Base-by-base conservation (phyloP, 2,329 filamentous ascomycete species). In the Magnaporthiopsis rhizophila region DNA sequence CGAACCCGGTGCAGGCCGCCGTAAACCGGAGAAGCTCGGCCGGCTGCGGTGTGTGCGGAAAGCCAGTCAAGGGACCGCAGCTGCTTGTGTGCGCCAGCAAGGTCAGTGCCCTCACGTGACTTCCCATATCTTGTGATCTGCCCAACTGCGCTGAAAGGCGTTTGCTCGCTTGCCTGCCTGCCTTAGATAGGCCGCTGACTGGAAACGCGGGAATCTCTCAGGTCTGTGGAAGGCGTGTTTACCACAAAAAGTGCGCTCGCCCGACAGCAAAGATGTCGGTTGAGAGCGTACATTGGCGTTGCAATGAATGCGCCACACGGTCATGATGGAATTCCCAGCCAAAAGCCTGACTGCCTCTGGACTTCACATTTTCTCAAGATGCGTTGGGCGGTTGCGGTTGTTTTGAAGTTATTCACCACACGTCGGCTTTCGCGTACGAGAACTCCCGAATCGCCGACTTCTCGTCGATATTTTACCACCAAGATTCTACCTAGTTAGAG, bases 51-150 rank as follows among this genome's bases (percentile, higher is more conserved):
- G 69, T 80, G 18, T 86, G 83, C 66, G 78, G 78, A 13, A 75
- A 80, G 59, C 77, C 78, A 6, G 81, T 83, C 28, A 73, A 79
- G 28, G 80, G 81, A 2, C 78, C 81, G 3, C 76, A 74, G 13
- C 73, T 81, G 67, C 71, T 85, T 36, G 71, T 83, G 32, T 86
- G 83, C 69, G 73, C 76, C 5, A 83, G 83, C 67, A 75, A 78
- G 74, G 82, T 84, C 70, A 73, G 76, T 34, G 3, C 24, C 13
- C 12, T 18, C 18, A 11, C 30, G 26, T 28, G 57, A 28, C 3
- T 24, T 15, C 24, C 24, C 28, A 15, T 26, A 4, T 12, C 13
- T 24, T 30, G 12, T 30, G 57, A n/a, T 36, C 1, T 4, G 12
- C 30, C 30, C 13, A 32, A 1, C 34, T 28, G 15, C 7, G 18